phyloP scores from a whole-genome alignment of 805 yeast genomes.

The Ogataea parapolymorpha region DNA sequence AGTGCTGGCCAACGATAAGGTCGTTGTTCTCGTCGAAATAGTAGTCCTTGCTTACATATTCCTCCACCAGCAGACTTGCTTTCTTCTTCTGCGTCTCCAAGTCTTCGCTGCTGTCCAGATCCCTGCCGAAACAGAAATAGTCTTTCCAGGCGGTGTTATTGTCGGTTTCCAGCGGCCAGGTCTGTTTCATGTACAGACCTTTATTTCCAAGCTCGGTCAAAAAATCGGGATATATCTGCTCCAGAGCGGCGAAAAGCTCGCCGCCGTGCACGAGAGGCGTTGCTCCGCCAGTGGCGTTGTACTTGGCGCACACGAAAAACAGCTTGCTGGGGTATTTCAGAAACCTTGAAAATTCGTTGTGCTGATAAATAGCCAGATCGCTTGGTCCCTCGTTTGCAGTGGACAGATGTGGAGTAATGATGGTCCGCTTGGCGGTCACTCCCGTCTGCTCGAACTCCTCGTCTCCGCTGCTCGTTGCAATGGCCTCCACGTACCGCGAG shows the following conservation, averaged over 20 bases:
- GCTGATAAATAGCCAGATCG: slow-evolving; percentile 26
- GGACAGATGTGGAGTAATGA: slow-evolving; percentile 22
- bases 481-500: slow-evolving; percentile 21
- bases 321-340: slow-evolving; percentile 28
- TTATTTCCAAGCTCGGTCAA: slow-evolving; percentile 20
- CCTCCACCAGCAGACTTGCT: slow-evolving; percentile 25
- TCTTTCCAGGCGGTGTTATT: slow-evolving; percentile 29
- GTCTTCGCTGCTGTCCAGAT: slow-evolving; percentile 26
- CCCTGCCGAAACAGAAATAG: slow-evolving; percentile 31
- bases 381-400: slow-evolving; percentile 36
- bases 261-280: slow-evolving; percentile 36
- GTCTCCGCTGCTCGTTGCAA: slow-evolving; percentile 24
- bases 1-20: slow-evolving; percentile 30
- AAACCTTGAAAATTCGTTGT: slow-evolving; percentile 35
- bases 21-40: slow-evolving; percentile 28
- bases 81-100: slow-evolving; percentile 25
- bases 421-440: slow-evolving; percentile 27
- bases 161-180: slow-evolving; percentile 25
- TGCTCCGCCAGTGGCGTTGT: slow-evolving; percentile 30
- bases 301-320: slow-evolving; percentile 24
- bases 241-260: slow-evolving; percentile 27
- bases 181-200: slow-evolving; percentile 29
- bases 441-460: slow-evolving; percentile 31
- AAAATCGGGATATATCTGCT: slow-evolving; percentile 22
- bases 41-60: slow-evolving; percentile 26